Percentiles rank a stretch among this genome's conserved stretches.
Evolutionary conservation across 1,284 basidiomycete species (phyloP).

Genomic region (Tylopilus sp.): DNA sequence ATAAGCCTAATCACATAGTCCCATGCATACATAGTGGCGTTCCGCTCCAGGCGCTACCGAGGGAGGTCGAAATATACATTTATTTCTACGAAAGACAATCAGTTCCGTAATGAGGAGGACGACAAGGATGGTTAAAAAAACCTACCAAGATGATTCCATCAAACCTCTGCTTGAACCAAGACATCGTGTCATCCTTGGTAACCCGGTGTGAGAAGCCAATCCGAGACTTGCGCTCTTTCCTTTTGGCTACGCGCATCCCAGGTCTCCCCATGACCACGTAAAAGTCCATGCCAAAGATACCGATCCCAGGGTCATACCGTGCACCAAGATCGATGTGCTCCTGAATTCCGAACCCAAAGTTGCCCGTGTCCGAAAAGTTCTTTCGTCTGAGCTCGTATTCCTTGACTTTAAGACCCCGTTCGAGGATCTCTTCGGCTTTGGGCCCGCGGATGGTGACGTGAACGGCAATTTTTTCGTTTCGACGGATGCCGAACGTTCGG

Average conservation of each 20-base stretch:
- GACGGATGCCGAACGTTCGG: constrained; percentile 97
- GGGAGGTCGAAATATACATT: constrained; percentile 11
- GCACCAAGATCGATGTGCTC: constrained; percentile 99
- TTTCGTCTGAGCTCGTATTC: constrained; percentile 93
- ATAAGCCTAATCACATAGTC: constrained; percentile 24
- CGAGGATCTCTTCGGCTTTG: constrained; percentile 99
- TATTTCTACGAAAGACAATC: constrained; percentile 23
- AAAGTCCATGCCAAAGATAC: constrained; percentile 99
- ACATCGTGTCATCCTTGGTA: constrained; percentile 89
- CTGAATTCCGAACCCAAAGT: constrained; percentile 98
- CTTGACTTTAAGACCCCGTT: constrained; percentile 99
- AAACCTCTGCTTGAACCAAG: constrained; percentile 99
- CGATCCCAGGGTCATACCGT: constrained; percentile 94
- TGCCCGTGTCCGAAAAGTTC: constrained; percentile 97
- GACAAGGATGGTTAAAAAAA: constrained; percentile 12
- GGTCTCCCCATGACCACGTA: constrained; percentile 97
- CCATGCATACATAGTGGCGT: constrained; percentile 21
- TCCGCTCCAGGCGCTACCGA: background rate
- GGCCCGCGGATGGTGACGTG: constrained; percentile 99
- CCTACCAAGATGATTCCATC: constrained; percentile 90
- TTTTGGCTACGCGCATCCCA: constrained; percentile 85
- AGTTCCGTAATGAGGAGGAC: too few species aligned
- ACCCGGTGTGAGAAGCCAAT: constrained; percentile 87
- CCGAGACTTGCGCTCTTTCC: constrained; percentile 85
- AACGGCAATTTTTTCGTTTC: constrained; percentile 99